Evolutionary conservation across 2,329 filamentous ascomycete genomes (phyloP), one percentile per base, ranked within the genome.

Genomic region (Penicillium sp.): DNA sequence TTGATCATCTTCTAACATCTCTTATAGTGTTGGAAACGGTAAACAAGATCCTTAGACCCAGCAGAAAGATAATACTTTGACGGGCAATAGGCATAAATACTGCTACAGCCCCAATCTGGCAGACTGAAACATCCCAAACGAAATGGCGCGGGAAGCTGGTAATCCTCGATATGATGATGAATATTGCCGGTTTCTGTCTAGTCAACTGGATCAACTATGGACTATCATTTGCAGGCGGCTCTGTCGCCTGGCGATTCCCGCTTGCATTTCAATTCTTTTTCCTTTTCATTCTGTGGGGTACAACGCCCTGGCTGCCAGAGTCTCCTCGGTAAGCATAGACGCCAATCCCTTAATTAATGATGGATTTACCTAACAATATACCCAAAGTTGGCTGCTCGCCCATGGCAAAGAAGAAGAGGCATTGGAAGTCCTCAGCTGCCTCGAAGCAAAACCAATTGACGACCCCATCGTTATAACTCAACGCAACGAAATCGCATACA

Each of bases 161-260:
- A 14, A 67, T 78, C 45, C 72, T 78, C 36, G 75, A 78, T 49
- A 73, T 80, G 67, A 77, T 78, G 43, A 70, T 80, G 60, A 79
- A 78, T 56, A 78, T 80, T 47, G 73, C 74, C 17, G 80, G 79
- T n/a, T 80, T 81, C 60, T 75, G 69, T 6, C 51, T 82, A 0
- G 75, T 71, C 9, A 80, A 81, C 47, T 82, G 79, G 77, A 70
- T 81, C 7, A 81, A 73, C 4, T 81, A 74, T 52, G 78, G 78
- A 4, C 76, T 81, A 58, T 77, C 73, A 26, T 82, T 75, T 61
- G 61, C 76, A 4, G 60, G 58, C 5, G 75, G 76, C 1, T 59
- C 68, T 0, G 65, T 78, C 11, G 65, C 74, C 1, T 79, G 77
- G 77, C 60, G 77, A 38, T 64, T 77, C 3, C 76, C 76, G 1